These are phyloP conservation scores for Oidiodendron maius DNA, from an alignment of 495 filamentous ascomycete genomes.

Conservation along the genomic window DNA sequence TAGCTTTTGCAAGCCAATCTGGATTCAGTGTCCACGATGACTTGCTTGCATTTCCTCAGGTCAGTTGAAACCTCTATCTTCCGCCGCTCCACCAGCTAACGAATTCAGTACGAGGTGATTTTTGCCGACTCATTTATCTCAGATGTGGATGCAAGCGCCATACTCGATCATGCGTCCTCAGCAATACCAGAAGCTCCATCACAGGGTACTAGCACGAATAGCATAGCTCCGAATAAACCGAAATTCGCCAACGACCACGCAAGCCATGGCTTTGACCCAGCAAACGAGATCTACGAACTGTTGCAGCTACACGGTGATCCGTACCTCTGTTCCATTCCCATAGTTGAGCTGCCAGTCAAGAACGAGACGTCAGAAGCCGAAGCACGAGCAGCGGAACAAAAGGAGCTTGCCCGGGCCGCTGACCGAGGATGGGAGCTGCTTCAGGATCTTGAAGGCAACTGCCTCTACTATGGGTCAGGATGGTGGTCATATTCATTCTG, in stretches of 20 bases:
- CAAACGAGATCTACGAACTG: slow-evolving; percentile 56
- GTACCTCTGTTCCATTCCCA: slow-evolving; percentile 83
- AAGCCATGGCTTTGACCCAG: slow-evolving; percentile 11
- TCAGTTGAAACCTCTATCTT: slow-evolving; percentile 29
- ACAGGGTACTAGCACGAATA: too few species aligned
- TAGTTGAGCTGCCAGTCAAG: slow-evolving; percentile 47
- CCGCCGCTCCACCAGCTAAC: slow-evolving; percentile 17
- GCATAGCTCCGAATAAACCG: slow-evolving; percentile 17
- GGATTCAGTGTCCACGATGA: slow-evolving; percentile 85
- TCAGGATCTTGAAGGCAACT: slow-evolving; percentile 75
- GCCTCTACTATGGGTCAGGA: slow-evolving; percentile 84
- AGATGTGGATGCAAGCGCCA: slow-evolving; percentile 58
- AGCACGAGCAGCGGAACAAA: slow-evolving; percentile 68
- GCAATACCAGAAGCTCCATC: slow-evolving; percentile 13
- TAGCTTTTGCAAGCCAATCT: slow-evolving; percentile 46
- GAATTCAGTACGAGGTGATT: slow-evolving; percentile 69
- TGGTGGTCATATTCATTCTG: slow-evolving; percentile 99
- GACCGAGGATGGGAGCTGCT: slow-evolving; percentile 88
- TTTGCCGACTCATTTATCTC: slow-evolving; percentile 72
- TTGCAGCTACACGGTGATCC: slow-evolving; percentile 63
- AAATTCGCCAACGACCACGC: slow-evolving; percentile 18
- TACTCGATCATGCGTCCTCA: slow-evolving; percentile 36
- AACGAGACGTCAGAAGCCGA: slow-evolving; percentile 58
- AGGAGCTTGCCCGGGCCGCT: slow-evolving; percentile 78
- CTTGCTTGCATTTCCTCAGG: slow-evolving; percentile 86